Evolutionary conservation across 805 yeast species (phyloP).

Genomic region (Clavispora asparagi): DNA sequence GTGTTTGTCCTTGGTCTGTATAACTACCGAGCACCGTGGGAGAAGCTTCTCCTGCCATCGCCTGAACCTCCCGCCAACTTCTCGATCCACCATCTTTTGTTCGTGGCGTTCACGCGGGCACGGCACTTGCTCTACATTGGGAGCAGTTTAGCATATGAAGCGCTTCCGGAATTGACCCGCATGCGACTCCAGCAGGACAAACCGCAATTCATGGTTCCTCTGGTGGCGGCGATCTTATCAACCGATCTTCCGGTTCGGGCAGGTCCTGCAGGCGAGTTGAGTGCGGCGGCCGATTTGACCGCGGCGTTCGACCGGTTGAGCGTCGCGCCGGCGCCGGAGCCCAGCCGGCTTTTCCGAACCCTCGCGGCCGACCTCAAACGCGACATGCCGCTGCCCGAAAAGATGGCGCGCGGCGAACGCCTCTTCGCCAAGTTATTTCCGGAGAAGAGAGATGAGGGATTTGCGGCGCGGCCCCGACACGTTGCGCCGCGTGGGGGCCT

Average conservation of each 20-base stretch:
- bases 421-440: background rate
- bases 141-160: background rate
- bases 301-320: background rate
- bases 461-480: no score
- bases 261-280: background rate
- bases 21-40: slow-evolving; percentile 8
- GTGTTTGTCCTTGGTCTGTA: slow-evolving; percentile 42
- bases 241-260: background rate
- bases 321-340: background rate
- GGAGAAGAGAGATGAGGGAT: background rate
- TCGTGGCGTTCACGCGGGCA: slow-evolving; percentile 69
- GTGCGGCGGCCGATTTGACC: background rate
- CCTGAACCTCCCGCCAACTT: background rate
- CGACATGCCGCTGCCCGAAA: slow-evolving; percentile 1
- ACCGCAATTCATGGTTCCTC: background rate
- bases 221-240: background rate
- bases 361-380: slow-evolving; percentile 2
- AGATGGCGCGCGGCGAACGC: slow-evolving; percentile 1
- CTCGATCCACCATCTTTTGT: slow-evolving; percentile 41
- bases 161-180: background rate
- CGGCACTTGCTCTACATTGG: slow-evolving; percentile 38
- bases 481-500: no score
- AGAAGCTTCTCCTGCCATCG: slow-evolving; percentile 3
- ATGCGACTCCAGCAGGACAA: background rate
- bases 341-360: slow-evolving; percentile 3